These are phyloP conservation scores for Nothomitra cinnamomea DNA, from an alignment of 2,329 filamentous ascomycete species.

Conservation along the genomic window DNA sequence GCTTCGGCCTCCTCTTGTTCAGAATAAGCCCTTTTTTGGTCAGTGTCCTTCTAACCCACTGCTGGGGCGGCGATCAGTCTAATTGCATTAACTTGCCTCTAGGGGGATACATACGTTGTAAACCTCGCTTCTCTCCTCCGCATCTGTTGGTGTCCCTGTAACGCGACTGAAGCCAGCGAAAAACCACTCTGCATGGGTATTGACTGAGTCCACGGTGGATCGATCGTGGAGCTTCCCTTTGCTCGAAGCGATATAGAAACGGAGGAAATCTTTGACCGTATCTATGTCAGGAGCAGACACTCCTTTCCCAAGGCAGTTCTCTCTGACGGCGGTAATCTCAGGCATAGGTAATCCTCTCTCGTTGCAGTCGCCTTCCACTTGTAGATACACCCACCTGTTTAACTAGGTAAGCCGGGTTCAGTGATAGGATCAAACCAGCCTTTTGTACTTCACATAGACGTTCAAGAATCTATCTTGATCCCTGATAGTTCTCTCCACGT, in stretches of 20 bases:
- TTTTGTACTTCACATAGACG: not conserved
- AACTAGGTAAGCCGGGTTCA: not conserved
- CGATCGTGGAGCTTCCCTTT: conserved; percentile 6
- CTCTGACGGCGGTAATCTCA: not conserved
- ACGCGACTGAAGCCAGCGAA: conserved; percentile 9
- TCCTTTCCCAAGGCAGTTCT: conserved; percentile 6
- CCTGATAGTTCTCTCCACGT: not conserved
- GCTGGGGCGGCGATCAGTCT: too few species aligned
- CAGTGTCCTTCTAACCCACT: too few species aligned
- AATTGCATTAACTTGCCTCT: too few species aligned
- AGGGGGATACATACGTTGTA: conserved; percentile 5
- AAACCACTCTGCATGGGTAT: conserved; percentile 10
- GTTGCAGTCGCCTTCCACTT: not conserved
- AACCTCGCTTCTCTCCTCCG: conserved; percentile 7
- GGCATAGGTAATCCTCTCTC: too few species aligned
- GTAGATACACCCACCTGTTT: not conserved
- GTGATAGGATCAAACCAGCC: not conserved
- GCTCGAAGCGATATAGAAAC: conserved; percentile 4
- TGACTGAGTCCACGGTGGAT: conserved; percentile 8
- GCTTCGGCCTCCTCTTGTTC: too few species aligned
- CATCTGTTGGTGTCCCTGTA: conserved; percentile 5
- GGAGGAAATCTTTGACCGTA: conserved; percentile 9
- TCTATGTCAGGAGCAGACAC: conserved; percentile 7
- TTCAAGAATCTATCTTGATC: not conserved
- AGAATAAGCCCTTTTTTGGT: too few species aligned